These are phyloP conservation scores for Paraconiothyrium sp. DNA, from an alignment of 2,329 filamentous ascomycete species.

Conservation along the genomic window DNA sequence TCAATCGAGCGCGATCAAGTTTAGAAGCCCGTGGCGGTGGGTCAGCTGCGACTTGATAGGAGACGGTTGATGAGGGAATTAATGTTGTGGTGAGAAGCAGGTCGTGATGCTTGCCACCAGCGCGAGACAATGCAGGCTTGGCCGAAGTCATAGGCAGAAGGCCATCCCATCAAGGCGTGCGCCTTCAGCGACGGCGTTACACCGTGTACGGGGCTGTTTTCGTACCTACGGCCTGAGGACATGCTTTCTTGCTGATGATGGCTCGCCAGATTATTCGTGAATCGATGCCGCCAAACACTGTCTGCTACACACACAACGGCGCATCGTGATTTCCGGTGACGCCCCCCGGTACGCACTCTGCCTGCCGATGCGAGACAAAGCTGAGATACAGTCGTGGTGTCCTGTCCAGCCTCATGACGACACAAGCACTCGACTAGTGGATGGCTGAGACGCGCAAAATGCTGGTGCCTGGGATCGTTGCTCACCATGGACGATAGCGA, in stretches of 20 bases:
- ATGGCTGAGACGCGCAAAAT: constrained; percentile 27
- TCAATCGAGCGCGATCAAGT: constrained; percentile 6
- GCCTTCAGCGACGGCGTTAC: constrained; percentile 21
- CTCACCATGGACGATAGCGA: constrained; percentile 3
- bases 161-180: constrained; percentile 24
- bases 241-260: constrained; percentile 32
- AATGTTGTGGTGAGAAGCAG: constrained; percentile 13
- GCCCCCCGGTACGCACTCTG: constrained; percentile 22
- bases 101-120: constrained; percentile 21
- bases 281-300: constrained; percentile 34
- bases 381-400: constrained; percentile 26
- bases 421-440: constrained; percentile 15
- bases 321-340: constrained; percentile 35
- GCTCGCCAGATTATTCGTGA: constrained; percentile 33
- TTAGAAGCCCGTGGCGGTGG: background rate
- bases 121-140: constrained; percentile 13
- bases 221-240: constrained; percentile 22
- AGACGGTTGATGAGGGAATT: constrained; percentile 14
- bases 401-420: constrained; percentile 29
- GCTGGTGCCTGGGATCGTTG: constrained; percentile 20
- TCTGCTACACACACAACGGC: constrained; percentile 29
- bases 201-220: constrained; percentile 12
- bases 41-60: constrained; percentile 10
- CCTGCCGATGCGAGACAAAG: constrained; percentile 14
- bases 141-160: constrained; percentile 16